Evolutionary conservation across 306 rosid genomes (phyloP).

Genomic region (Trifolium pratense): DNA sequence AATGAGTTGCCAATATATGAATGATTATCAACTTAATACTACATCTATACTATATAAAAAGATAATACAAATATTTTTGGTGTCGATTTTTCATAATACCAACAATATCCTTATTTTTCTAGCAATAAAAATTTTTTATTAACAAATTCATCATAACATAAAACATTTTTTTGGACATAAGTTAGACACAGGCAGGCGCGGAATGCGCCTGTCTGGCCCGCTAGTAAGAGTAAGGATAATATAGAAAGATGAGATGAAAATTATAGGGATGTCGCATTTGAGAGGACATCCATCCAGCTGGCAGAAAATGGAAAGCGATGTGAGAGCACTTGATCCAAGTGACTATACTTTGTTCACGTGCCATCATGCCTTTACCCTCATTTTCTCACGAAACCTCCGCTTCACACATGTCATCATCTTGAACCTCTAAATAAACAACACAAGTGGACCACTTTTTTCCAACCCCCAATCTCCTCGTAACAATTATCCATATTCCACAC

Average conservation of each 20-base stretch:
- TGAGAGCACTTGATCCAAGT: conserved; percentile 38
- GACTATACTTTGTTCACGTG: conserved; percentile 42
- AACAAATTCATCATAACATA: no score
- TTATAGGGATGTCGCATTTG: conserved; percentile 39
- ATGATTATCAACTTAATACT: no score
- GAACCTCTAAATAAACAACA: conserved; percentile 36
- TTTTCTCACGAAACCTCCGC: neutral
- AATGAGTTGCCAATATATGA: no score
- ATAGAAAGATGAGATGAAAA: neutral
- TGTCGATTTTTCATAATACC: no score
- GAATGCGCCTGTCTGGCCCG: no score
- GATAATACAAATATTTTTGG: no score
- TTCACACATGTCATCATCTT: conserved; percentile 43
- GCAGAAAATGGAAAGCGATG: neutral
- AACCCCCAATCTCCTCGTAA: conserved; percentile 27
- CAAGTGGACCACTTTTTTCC: conserved; percentile 46
- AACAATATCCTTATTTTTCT: no score
- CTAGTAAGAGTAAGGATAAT: no score
- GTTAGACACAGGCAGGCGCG: no score
- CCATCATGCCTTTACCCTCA: neutral
- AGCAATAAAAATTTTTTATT: no score
- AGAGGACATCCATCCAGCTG: conserved; percentile 40
- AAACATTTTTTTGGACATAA: no score
- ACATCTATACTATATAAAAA: no score
- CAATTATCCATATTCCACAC: neutral